Percentiles rank a stretch among this genome's conserved stretches.
Conservation (phyloP, 441 rosid genomes). For the Populus hybrid region DNA sequence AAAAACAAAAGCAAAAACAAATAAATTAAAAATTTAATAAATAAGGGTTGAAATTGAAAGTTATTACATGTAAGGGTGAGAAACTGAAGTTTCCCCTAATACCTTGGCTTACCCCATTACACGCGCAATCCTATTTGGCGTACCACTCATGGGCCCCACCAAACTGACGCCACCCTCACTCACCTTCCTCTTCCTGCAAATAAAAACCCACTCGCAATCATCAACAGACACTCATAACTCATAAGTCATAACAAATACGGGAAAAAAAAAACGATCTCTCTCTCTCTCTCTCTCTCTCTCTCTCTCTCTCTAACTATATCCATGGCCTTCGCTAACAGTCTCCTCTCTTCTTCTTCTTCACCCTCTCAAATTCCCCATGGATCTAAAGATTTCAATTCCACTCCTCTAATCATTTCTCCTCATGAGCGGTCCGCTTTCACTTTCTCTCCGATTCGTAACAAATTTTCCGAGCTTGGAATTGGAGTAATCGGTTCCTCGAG, state of each 20-base stretch:
- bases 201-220: not conserved
- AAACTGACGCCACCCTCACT: not conserved
- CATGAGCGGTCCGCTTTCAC: slow-evolving; percentile 21
- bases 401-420: slow-evolving; percentile 23
- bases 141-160: not conserved
- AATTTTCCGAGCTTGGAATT: slow-evolving; percentile 20
- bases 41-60: too few species aligned
- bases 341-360: slow-evolving; percentile 29
- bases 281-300: too few species aligned
- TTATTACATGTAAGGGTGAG: too few species aligned
- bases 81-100: not conserved
- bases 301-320: not conserved
- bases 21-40: too few species aligned
- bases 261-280: too few species aligned
- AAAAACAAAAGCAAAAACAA: too few species aligned
- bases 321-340: slow-evolving; percentile 45
- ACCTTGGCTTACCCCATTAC: not conserved
- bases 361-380: slow-evolving; percentile 8
- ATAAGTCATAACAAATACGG: not conserved
- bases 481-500: slow-evolving; percentile 22
- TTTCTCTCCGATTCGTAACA: slow-evolving; percentile 25
- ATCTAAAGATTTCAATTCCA: slow-evolving; percentile 12
- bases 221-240: not conserved
- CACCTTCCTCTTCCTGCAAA: not conserved
- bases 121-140: not conserved